phyloP scores from a whole-genome alignment of 805 yeast genomes.

The Ogataea nonfermentans region DNA sequence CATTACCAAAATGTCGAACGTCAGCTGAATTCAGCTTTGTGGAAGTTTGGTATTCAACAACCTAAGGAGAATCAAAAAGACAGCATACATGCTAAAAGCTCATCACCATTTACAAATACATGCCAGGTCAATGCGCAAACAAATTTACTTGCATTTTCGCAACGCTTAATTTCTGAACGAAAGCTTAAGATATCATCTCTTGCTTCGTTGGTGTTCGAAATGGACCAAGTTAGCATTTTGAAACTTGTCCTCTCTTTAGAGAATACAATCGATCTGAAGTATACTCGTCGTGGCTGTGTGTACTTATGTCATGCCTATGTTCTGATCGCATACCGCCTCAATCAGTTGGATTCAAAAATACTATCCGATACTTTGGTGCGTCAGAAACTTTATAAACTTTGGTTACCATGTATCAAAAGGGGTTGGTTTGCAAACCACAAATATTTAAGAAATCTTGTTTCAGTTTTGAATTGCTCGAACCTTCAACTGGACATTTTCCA shows the following conservation, averaged over 20 bases:
- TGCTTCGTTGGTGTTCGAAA: constrained; percentile 19
- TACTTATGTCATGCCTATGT: constrained; percentile 20
- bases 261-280: constrained; percentile 4
- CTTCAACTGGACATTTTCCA: constrained; percentile 10
- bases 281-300: constrained; percentile 8
- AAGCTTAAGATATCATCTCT: background rate
- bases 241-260: constrained; percentile 12
- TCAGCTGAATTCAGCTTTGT: background rate
- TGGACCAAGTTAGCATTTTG: constrained; percentile 18
- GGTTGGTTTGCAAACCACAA: constrained; percentile 7
- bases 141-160: background rate
- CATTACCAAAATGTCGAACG: constrained; percentile 1
- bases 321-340: constrained; percentile 25
- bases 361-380: constrained; percentile 18
- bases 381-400: constrained; percentile 14
- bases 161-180: background rate
- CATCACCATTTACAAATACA: background rate
- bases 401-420: constrained; percentile 23
- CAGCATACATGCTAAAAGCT: background rate
- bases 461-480: constrained; percentile 17
- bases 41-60: too few species aligned
- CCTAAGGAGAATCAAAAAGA: too few species aligned
- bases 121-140: background rate
- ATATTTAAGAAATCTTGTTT: constrained; percentile 23
- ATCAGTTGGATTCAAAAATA: constrained; percentile 18